A percentile compares a stretch with the other conserved stretches of the same genome.
Conservation (phyloP, 805 yeast genomes). For the Saccharomycopsis sp. region DNA sequence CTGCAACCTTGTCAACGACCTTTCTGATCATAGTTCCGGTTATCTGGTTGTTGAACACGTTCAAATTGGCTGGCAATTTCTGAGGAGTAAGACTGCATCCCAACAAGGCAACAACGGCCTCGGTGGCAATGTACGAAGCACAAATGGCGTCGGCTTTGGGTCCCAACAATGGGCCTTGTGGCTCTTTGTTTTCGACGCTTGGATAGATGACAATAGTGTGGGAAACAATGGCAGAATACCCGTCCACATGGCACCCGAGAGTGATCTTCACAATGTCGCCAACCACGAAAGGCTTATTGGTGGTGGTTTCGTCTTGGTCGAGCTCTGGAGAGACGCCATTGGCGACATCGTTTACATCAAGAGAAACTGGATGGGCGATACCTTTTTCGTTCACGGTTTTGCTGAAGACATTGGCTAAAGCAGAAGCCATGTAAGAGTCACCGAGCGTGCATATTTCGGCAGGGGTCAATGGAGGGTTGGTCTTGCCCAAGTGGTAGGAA, state of each 20-base stretch:
- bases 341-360: constrained; percentile 75
- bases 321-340: constrained; percentile 83
- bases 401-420: constrained; percentile 55
- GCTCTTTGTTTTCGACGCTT: constrained; percentile 42
- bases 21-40: constrained; percentile 66
- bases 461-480: constrained; percentile 39
- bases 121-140: constrained; percentile 85
- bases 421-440: constrained; percentile 62
- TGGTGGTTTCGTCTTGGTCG: constrained; percentile 42
- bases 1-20: constrained; percentile 83
- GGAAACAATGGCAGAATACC: constrained; percentile 80
- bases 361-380: constrained; percentile 83
- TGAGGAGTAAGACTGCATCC: constrained; percentile 72
- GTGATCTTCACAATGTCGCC: constrained; percentile 86
- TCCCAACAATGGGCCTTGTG: constrained; percentile 78
- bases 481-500: constrained; percentile 55
- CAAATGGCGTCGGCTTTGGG: constrained; percentile 81
- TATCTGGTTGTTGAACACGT: constrained; percentile 34
- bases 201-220: constrained; percentile 86
- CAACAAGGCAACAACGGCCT: constrained; percentile 71
- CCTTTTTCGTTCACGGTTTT: constrained; percentile 77
- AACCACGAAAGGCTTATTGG: constrained; percentile 36
- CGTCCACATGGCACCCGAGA: constrained; percentile 90
- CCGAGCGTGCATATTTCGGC: constrained; percentile 77
- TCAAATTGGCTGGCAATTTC: constrained; percentile 53